These are phyloP conservation scores for Nepenthes gracilis DNA, from an alignment of 148 eudicot species.

Conservation along the genomic window DNA sequence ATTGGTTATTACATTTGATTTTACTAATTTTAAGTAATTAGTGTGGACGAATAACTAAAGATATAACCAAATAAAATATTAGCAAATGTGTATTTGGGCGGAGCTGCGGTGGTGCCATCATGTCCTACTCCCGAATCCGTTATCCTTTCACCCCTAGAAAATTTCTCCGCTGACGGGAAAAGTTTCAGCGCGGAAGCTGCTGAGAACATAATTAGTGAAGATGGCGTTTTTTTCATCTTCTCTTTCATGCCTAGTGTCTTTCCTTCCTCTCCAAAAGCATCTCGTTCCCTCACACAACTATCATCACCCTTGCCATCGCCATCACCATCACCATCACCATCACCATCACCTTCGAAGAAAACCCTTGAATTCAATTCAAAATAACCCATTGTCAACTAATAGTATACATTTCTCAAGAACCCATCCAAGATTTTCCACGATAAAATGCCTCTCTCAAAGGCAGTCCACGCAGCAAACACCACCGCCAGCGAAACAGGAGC, in stretches of 20 bases:
- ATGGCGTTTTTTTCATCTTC: conserved; percentile 1
- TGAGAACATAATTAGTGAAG: neutral
- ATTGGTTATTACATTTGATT: no score
- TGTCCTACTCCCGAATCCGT: no score
- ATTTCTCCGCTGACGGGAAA: no score
- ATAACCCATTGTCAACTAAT: neutral
- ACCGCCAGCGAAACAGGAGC: conserved; percentile 7
- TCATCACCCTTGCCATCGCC: neutral
- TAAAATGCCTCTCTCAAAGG: conserved; percentile 30
- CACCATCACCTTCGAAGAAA: neutral
- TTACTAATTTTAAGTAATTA: no score
- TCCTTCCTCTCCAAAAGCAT: conserved; percentile 5
- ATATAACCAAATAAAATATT: no score
- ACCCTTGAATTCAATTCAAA: neutral
- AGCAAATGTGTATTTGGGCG: no score
- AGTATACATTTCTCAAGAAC: conserved; percentile 3
- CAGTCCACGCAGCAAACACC: conserved; percentile 18
- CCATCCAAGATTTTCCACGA: conserved; percentile 8
- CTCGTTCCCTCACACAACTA: neutral
- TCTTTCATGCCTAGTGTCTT: neutral
- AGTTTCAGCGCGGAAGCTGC: no score
- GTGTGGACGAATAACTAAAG: no score
- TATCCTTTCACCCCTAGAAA: no score
- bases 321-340: neutral
- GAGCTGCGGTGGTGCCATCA: no score